phyloP scores from a whole-genome alignment of 2,329 filamentous ascomycete genomes.

The Byssochlamys sp. region DNA sequence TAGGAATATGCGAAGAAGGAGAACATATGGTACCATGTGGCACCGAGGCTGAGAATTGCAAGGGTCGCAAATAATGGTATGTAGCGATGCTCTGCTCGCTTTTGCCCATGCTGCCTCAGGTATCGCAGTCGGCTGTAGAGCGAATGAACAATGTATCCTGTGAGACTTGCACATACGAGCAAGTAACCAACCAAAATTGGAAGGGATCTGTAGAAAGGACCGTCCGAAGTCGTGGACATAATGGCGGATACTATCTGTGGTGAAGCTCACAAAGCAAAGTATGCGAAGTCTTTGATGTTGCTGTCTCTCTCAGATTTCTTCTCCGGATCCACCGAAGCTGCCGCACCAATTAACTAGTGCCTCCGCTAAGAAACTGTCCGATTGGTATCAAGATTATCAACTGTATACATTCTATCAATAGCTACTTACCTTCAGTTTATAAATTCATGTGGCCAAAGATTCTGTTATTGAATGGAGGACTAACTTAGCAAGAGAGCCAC shows the following conservation, averaged over 20 bases:
- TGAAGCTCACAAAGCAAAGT: not conserved
- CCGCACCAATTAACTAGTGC: not conserved
- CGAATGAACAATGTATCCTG: not conserved
- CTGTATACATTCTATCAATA: too few species aligned
- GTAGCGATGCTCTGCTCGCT: not conserved
- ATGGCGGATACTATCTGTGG: not conserved
- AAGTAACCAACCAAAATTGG: not conserved
- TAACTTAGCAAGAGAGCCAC: too few species aligned
- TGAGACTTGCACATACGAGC: not conserved
- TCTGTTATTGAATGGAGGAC: too few species aligned
- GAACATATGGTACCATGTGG: constrained; percentile 37
- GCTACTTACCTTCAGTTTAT: too few species aligned
- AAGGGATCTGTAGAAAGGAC: not conserved
- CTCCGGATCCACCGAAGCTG: not conserved
- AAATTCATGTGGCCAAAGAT: too few species aligned
- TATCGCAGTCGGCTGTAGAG: not conserved
- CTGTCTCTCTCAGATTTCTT: not conserved
- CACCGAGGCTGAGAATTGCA: constrained; percentile 37
- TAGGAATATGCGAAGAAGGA: constrained; percentile 41
- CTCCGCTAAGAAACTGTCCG: too few species aligned
- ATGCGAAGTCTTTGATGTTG: too few species aligned
- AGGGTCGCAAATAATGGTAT: constrained; percentile 34
- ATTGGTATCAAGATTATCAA: too few species aligned
- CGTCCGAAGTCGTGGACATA: not conserved
- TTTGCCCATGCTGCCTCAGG: not conserved